Conservation (phyloP, 257 asterid species). For the Petunia secreta region DNA sequence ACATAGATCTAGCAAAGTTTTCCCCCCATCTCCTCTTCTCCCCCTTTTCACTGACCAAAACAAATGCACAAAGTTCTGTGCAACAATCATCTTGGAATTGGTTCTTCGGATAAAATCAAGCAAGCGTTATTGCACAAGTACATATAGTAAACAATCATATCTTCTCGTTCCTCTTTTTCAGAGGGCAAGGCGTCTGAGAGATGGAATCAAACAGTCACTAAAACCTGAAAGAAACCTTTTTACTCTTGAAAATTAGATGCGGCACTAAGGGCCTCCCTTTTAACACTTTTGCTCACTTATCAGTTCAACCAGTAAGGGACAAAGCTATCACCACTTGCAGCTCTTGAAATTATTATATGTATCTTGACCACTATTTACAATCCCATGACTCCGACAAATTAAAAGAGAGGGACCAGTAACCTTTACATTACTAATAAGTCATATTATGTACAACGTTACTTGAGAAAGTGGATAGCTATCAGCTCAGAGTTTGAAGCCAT, state of each 20-base stretch:
- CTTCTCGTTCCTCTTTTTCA: neutral
- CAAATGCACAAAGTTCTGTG: neutral
- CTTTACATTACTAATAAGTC: neutral
- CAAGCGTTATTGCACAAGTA: neutral
- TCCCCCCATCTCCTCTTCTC: neutral
- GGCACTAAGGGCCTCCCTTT: neutral
- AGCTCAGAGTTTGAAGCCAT: conserved; percentile 20
- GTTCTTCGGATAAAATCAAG: neutral
- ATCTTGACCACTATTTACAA: neutral
- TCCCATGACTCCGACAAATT: neutral
- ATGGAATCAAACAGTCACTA: neutral
- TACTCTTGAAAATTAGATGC: neutral
- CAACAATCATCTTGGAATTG: neutral
- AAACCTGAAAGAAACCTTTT: neutral
- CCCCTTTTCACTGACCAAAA: neutral
- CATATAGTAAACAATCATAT: neutral
- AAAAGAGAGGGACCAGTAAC: conserved; percentile 2
- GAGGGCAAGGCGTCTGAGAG: neutral
- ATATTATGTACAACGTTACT: conserved; percentile 10
- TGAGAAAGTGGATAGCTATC: conserved; percentile 22
- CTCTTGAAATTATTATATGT: conserved; percentile 1
- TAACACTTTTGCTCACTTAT: neutral
- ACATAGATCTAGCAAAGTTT: neutral
- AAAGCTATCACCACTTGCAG: conserved; percentile 4
- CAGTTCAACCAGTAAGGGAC: neutral